These are phyloP conservation scores for Taphrina confusa DNA, from an alignment of 1,139 yeast species.

Conservation along the genomic window DNA sequence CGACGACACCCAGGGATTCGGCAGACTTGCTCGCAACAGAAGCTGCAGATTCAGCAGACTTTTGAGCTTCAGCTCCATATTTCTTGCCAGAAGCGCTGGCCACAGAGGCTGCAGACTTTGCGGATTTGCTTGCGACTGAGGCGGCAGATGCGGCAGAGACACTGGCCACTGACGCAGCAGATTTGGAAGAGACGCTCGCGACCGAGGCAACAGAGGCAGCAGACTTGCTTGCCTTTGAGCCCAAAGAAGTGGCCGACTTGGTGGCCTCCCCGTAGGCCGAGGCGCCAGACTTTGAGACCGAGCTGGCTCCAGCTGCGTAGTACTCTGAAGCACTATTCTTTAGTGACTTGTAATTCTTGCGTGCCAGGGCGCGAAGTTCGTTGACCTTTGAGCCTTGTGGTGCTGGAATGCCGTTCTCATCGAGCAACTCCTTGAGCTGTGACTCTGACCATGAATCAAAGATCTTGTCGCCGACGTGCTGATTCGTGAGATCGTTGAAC, in stretches of 20 bases:
- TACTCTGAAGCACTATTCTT: conserved; percentile 30
- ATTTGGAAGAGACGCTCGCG: conserved; percentile 24
- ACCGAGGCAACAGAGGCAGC: conserved; percentile 21
- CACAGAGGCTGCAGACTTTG: conserved; percentile 16
- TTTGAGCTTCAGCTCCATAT: conserved; percentile 21
- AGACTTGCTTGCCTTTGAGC: conserved; percentile 27
- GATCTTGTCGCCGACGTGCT: conserved; percentile 15
- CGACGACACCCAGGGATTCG: conserved; percentile 13
- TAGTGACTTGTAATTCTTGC: conserved; percentile 33
- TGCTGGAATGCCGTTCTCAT: conserved; percentile 50
- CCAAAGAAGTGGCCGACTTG: conserved; percentile 17
- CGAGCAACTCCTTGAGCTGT: conserved; percentile 54
- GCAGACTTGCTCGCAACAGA: conserved; percentile 21
- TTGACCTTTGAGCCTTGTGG: conserved; percentile 48
- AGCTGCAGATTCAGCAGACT: conserved; percentile 27
- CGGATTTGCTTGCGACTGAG: conserved; percentile 24
- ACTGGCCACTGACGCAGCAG: conserved; percentile 26
- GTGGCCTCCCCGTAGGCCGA: conserved; percentile 35
- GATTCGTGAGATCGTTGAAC: conserved; percentile 26
- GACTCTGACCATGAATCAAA: conserved; percentile 54
- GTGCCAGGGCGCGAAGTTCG: conserved; percentile 40
- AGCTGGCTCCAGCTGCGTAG: conserved; percentile 30
- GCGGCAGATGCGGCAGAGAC: conserved; percentile 22
- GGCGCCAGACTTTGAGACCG: conserved; percentile 15
- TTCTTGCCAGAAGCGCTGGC: conserved; percentile 22